Conservation (phyloP, 2,329 filamentous ascomycete genomes). For the Didymella lethalis region DNA sequence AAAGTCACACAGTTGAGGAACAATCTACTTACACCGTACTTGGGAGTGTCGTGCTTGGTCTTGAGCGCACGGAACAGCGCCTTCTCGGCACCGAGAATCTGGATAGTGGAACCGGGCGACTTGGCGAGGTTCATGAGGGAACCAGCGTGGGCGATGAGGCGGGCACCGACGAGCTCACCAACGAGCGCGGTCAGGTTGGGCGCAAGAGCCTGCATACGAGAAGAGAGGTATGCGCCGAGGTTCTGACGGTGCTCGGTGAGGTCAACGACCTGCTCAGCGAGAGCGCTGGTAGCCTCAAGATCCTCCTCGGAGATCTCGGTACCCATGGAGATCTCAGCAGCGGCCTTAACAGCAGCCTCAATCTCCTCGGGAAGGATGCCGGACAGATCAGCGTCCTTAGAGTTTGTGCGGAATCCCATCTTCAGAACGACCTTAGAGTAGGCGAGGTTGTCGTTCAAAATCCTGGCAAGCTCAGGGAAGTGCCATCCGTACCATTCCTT, state of each 20-base stretch:
- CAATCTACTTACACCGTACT: slow-evolving; percentile 73
- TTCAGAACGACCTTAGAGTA: slow-evolving; percentile 88
- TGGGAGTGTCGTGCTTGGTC: slow-evolving; percentile 98
- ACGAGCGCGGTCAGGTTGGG: slow-evolving; percentile 94
- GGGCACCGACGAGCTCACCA: slow-evolving; percentile 90
- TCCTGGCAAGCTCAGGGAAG: slow-evolving; percentile 97
- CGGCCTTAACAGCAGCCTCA: slow-evolving; percentile 87
- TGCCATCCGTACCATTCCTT: slow-evolving; percentile 99
- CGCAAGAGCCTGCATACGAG: slow-evolving; percentile 95
- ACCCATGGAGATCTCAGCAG: slow-evolving; percentile 97
- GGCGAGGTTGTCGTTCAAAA: slow-evolving; percentile 78
- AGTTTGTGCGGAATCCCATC: slow-evolving; percentile 88
- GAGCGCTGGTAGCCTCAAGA: slow-evolving; percentile 86
- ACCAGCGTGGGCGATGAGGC: slow-evolving; percentile 92
- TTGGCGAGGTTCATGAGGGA: slow-evolving; percentile 95
- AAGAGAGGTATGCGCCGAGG: slow-evolving; percentile 86
- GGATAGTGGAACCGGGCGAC: slow-evolving; percentile 92
- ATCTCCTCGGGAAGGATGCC: slow-evolving; percentile 91
- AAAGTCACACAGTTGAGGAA: neutral
- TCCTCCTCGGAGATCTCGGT: slow-evolving; percentile 95
- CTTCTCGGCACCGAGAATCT: slow-evolving; percentile 98
- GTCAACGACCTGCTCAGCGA: slow-evolving; percentile 91
- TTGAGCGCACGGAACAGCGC: slow-evolving; percentile 97
- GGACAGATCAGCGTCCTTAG: slow-evolving; percentile 76
- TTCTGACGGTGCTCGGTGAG: slow-evolving; percentile 84